A percentile compares a stretch with the other conserved stretches of the same genome.
phyloP scores from a whole-genome alignment of 2,329 filamentous ascomycete genomes.

The Penicillium olsonii region DNA sequence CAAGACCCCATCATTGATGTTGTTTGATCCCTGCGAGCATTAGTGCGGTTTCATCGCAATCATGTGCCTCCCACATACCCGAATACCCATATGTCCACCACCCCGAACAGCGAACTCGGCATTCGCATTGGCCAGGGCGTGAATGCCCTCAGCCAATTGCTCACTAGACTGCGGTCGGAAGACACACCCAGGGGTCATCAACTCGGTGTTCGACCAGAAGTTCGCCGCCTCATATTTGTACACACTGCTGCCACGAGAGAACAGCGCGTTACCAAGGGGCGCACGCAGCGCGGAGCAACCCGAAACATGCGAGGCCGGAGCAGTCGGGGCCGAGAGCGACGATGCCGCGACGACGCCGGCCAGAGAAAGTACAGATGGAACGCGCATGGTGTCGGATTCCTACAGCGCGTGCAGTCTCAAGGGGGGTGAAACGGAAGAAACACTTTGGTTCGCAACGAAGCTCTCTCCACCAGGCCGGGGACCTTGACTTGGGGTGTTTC shows the following conservation, averaged over 20 bases:
- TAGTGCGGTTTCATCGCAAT: neutral
- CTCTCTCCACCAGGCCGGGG: neutral
- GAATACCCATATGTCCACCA: conserved; percentile 38
- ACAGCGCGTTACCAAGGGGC: conserved; percentile 22
- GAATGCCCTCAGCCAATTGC: conserved; percentile 28
- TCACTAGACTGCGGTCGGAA: conserved; percentile 32
- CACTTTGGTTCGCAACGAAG: neutral
- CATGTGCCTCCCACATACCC: conserved; percentile 16
- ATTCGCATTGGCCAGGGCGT: conserved; percentile 19
- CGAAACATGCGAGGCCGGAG: neutral
- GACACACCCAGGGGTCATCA: conserved; percentile 35
- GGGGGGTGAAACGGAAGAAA: neutral
- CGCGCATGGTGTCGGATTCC: conserved; percentile 19
- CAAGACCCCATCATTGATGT: conserved; percentile 36
- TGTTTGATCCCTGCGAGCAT: conserved; percentile 32
- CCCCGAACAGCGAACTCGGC: conserved; percentile 36
- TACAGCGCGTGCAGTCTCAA: neutral
- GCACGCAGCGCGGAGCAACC: conserved; percentile 23
- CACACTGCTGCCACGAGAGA: conserved; percentile 23
- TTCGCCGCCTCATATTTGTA: conserved; percentile 34
- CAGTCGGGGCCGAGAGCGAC: conserved; percentile 3
- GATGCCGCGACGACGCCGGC: conserved; percentile 5
- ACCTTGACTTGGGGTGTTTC: neutral
- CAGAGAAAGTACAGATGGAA: conserved; percentile 16
- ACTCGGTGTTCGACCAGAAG: conserved; percentile 41